Evolutionary conservation across 2,329 filamentous ascomycete genomes (phyloP), one percentile per base, ranked within the genome.

Genomic region (Pseudocercospora eumusae): DNA sequence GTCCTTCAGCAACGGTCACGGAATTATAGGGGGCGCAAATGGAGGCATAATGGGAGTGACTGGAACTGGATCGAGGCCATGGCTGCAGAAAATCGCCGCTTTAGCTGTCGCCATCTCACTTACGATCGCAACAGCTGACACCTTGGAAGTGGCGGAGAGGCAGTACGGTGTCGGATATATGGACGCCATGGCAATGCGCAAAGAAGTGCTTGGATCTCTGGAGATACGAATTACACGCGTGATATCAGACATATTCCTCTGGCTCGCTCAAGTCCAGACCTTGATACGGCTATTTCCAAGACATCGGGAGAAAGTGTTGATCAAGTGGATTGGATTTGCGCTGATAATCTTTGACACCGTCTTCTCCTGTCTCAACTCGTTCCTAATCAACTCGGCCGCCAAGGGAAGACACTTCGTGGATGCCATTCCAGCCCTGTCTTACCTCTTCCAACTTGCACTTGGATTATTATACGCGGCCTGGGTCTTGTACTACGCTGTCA

Each of bases 241-340:
- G 68, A 92, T 99, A 66, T 98, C 93, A 18, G 92, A 96, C 76
- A 93, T 95, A 0, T 98, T 98, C 75, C 82, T 99, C 28, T 98
- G 95, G 93, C 86, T 99, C 42, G 95, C 95, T 0, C 95, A 99
- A 77, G 93, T 96, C 0, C 95, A 99, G 79, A 99, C 95, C 0
- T 79, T 99, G 61, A 98, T 98, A 69, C 89, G 95, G 57, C 82
- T 99, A 1, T 99, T 99, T 70, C 95, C 95, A 7, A 91, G 95
- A 33, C 93, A 98, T 73, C 91, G 96, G 72, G 95, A 99, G 78
- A 98, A 98, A 78, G 88, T 98, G 57, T 91, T 98, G 68, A 99
- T 99, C 79, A 98, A 98, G 79, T 99, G 93, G 93, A 92, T 93
- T 15, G 95, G 93, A 1, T 97, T 98, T 74, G 92, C 90, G 2